These are phyloP conservation scores for Silene uniflora DNA, from an alignment of 148 eudicot genomes.

Conservation along the genomic window DNA sequence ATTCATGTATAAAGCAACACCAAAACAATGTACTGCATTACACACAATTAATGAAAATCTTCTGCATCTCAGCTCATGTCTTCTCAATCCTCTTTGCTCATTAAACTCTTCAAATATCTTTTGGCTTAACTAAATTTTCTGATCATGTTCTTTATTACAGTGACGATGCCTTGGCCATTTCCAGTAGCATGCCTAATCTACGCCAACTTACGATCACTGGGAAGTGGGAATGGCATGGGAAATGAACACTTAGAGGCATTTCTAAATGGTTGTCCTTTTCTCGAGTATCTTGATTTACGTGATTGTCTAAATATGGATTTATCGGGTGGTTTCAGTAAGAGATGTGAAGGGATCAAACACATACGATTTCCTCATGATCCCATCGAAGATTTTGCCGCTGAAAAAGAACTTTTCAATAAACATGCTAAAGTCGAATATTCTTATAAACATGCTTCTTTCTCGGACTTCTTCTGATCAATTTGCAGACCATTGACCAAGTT, in stretches of 20 bases:
- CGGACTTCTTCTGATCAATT: no score
- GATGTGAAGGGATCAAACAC: conserved; percentile 34
- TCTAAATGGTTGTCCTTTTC: conserved; percentile 40
- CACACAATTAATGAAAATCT: no score
- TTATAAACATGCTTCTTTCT: no score
- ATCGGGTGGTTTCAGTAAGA: conserved; percentile 27
- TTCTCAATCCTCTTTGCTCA: no score
- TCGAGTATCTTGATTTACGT: conserved; percentile 50
- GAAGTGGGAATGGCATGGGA: conserved; percentile 35
- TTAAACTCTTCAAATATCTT: no score
- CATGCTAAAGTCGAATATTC: no score
- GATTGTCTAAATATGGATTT: conserved; percentile 32
- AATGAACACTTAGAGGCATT: conserved; percentile 40
- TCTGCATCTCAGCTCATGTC: no score
- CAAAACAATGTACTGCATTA: no score
- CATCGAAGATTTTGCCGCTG: no score
- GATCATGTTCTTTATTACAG: conserved; percentile 1
- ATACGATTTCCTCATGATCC: conserved; percentile 31
- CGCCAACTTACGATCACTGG: conserved; percentile 43
- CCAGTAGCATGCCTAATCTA: conserved; percentile 36
- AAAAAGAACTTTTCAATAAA: no score
- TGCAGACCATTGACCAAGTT: not conserved
- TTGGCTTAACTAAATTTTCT: conserved; percentile 22
- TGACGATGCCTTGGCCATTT: conserved; percentile 38
- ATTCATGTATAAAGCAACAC: no score